Conservation (phyloP, 805 yeast species). For the Candida silvatica region DNA sequence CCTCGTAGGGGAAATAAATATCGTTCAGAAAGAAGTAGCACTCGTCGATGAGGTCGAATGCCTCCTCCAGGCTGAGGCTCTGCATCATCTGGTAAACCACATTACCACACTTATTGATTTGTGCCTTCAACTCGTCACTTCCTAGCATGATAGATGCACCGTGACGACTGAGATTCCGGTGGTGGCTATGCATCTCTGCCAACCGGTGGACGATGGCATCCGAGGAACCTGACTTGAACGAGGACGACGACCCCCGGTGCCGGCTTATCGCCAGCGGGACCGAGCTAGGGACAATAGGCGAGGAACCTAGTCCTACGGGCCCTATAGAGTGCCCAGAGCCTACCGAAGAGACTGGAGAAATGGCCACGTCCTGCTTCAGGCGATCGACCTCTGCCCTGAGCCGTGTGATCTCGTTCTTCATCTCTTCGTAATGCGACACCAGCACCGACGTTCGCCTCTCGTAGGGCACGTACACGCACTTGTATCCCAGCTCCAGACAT, state of each 20-base stretch:
- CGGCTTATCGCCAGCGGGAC: no score
- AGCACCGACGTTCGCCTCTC: constrained; percentile 15
- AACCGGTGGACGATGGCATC: constrained; percentile 11
- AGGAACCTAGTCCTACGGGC: no score
- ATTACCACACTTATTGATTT: constrained; percentile 2
- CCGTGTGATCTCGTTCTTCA: constrained; percentile 10
- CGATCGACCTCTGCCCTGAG: constrained; percentile 8
- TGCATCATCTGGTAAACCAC: constrained; percentile 7
- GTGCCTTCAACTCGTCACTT: constrained; percentile 1
- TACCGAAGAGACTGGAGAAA: neutral
- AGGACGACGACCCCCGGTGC: neutral
- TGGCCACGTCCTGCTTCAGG: neutral
- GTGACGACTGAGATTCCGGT: neutral
- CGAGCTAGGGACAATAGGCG: no score
- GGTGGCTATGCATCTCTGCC: constrained; percentile 5
- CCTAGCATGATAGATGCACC: neutral
- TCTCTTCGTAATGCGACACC: constrained; percentile 12
- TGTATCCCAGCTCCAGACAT: constrained; percentile 7
- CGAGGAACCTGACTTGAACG: constrained; percentile 3
- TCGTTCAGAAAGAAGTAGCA: constrained; percentile 17
- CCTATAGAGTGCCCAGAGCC: no score
- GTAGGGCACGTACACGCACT: constrained; percentile 17
- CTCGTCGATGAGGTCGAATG: constrained; percentile 9
- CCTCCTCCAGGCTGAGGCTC: constrained; percentile 8
- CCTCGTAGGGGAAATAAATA: constrained; percentile 18